Conservation (phyloP, 495 filamentous ascomycete species). For the Penicillium cataractarum region DNA sequence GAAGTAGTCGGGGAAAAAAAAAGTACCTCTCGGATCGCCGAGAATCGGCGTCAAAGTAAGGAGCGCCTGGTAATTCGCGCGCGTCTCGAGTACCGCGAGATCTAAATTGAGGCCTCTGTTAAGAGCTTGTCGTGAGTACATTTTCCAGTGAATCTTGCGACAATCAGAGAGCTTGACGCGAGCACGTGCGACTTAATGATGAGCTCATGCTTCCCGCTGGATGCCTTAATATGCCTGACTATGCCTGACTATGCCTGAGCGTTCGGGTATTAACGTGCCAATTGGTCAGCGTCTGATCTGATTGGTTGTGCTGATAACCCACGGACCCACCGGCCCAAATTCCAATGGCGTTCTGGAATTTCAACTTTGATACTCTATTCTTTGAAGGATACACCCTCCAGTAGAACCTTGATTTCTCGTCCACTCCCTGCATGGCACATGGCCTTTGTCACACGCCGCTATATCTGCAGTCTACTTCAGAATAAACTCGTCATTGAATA, state of each 20-base stretch:
- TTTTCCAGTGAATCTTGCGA: slow-evolving; percentile 16
- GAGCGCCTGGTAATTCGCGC: background rate
- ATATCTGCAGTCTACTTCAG: background rate
- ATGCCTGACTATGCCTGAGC: background rate
- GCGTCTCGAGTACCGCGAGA: slow-evolving; percentile 8
- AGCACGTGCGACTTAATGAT: slow-evolving; percentile 26
- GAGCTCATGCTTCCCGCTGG: slow-evolving; percentile 12
- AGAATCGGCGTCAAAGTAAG: background rate
- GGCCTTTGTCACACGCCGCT: background rate
- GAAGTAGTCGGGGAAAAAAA: background rate
- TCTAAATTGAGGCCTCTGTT: slow-evolving; percentile 1
- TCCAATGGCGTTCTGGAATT: slow-evolving; percentile 15
- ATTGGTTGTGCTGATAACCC: background rate
- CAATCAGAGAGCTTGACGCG: slow-evolving; percentile 22
- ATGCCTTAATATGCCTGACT: background rate
- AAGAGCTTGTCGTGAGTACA: background rate
- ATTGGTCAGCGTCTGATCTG: background rate
- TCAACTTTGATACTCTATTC: background rate
- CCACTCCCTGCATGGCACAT: slow-evolving; percentile 1
- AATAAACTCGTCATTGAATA: background rate
- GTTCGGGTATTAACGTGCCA: slow-evolving; percentile 9
- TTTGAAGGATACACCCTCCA: background rate
- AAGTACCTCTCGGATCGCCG: background rate
- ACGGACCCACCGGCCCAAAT: slow-evolving; percentile 15
- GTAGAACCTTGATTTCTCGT: background rate